Base-by-base conservation (phyloP, 202 grass and related monocot genomes). In the Zizania palustris region DNA sequence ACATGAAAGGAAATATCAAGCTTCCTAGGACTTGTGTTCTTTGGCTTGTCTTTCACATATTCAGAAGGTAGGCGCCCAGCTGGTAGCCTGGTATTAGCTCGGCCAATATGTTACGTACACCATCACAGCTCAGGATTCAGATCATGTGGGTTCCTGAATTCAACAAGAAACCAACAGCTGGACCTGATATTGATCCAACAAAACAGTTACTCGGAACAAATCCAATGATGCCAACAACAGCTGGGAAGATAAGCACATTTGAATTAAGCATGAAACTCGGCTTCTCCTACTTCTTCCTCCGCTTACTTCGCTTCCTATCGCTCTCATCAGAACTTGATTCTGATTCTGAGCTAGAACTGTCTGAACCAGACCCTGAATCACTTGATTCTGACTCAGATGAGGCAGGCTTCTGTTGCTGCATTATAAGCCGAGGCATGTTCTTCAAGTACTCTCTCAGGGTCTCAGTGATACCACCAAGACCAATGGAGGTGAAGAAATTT, bases 401-500 rank as follows among this genome's bases (percentile, higher is more conserved):
- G 7, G 75, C 65, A 3, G 73, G 73, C 69, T 92, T 94, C 48
- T 97, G 89, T 55, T 88, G 86, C 69, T 94, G 91, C 95, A 97
- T 97, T 74, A 97, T 97, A 43, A 97, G 80, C 18, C 91, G 85
- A 0, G 94, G 91, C 91, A 97, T 97, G 46, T 97, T 97, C 75
- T 97, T 97, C 60, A 97, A 80, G 60, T 94, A 86, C 67, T 92
- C 89, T 38, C 91, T 88, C 65, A 94, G 72, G 73, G 80, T 98
- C 60, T 95, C 89, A 1, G 91, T 94, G 45, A 98, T 95, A 45
- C 95, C 91, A 15, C 91, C 95, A 59, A 94, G 86, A 53, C 91
- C 91, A 33, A 95, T 92, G 21, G 95, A 97, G 1, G 91, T 98
- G 80, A 98, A 98, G 77, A 98, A 95, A 71, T 95, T 98, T 38